Base-by-base conservation (phyloP, 108 stramenopile species). In the Licmophora abbreviata region DNA sequence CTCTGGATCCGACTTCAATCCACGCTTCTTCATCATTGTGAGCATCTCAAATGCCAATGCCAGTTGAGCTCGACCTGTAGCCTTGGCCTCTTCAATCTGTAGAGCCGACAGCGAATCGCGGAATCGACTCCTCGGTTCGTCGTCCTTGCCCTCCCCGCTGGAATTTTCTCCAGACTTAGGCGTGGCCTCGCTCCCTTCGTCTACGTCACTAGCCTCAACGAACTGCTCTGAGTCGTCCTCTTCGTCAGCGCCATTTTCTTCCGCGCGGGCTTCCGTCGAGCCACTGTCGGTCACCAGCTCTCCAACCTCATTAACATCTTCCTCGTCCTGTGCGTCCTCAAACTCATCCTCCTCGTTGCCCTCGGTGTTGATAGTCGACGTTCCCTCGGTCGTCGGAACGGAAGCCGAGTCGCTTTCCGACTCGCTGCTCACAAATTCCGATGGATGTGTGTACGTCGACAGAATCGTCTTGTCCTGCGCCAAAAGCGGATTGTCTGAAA, bases 21-120 rank as follows among this genome's bases (percentile, higher is more conserved):
- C 78, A 25, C 87, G 69, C 54, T 81, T 74, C 48, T 83, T 81
- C 87, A 88, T 84, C 82, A 88, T 84, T 11, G 77, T 74, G 0
- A 88, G 63, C 77, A 88, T 79, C 52, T 88, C 81, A 56, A 88
- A 88, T 3, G 81, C 79, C 23, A 88, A 63, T 21, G 68, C 78
- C 7, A 88, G 52, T 54, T 82, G 78, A 0, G 82, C 87, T 31
- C 75, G 60, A 18, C 82, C 77, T 14, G 80, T 79, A 11, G 81
- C 82, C 53, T 81, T 79, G 3, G 82, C 87, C 63, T 88, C 87
- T 62, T 84, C 83, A 33, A 87, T 82, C 57, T 82, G 66, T 0
- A 74, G 51, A 5, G 66, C 68, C n/a, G 75, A 79, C 9, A 88
- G 52, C 30, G 80, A 81, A 52, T 81, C 80, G n/a, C 69, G 64